Evolutionary conservation across 257 asterid species (phyloP).

Genomic region (Jasminum sambac): DNA sequence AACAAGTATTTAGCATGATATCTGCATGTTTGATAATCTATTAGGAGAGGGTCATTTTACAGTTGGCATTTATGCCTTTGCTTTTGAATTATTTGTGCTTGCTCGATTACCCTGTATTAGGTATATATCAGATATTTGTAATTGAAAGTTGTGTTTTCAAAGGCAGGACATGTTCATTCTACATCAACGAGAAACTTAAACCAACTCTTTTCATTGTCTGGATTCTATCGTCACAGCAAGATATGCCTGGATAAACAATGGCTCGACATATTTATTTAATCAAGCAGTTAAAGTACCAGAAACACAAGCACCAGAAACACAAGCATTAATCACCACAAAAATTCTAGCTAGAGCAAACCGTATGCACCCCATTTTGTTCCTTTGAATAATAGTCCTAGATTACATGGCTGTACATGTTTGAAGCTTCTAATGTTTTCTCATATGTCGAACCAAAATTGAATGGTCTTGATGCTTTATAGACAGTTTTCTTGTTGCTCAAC

Average conservation of each 20-base stretch:
- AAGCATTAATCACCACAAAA: background rate
- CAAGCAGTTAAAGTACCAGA: background rate
- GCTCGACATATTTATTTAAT: background rate
- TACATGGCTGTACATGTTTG: conserved; percentile 21
- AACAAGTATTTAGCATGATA: background rate
- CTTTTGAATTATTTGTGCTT: background rate
- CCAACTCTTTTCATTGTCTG: background rate
- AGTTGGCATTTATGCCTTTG: background rate
- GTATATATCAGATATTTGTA: background rate
- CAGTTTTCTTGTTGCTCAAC: conserved; percentile 20
- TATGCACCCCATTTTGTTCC: conserved; percentile 9
- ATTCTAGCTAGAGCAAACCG: conserved; percentile 9
- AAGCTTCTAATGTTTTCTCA: conserved; percentile 19
- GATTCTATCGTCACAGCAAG: background rate
- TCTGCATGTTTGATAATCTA: background rate
- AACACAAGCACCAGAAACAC: background rate
- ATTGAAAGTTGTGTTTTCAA: background rate
- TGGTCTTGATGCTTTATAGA: conserved; percentile 17
- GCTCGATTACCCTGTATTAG: background rate
- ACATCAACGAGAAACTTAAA: background rate
- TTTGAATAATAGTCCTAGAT: background rate
- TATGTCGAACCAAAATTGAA: conserved; percentile 14
- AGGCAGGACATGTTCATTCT: background rate
- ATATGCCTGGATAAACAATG: background rate
- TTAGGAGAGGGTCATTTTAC: background rate